Evolutionary conservation across 306 rosid genomes (phyloP), one percentile per base, ranked within the genome.

Genomic region (Alnus glutinosa): DNA sequence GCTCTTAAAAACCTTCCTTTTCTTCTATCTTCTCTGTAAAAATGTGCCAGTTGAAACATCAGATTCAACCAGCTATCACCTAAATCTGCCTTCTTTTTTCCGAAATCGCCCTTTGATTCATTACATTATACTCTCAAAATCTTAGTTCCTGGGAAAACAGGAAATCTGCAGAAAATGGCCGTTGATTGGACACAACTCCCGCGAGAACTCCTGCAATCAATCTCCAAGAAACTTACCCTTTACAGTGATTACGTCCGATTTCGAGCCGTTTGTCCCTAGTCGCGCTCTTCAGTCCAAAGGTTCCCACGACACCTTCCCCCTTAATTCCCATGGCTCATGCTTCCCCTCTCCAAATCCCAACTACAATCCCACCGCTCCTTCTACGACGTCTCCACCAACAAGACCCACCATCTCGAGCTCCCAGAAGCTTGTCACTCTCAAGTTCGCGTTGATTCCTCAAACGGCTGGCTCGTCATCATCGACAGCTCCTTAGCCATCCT

Each of bases 291-390:
- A 14, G 59, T 83, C 49, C 87, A 88, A 10, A 66, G 79, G 73
- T 75, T 44, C 69, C 97, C 96, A 48, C 37, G 13, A 37, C 87
- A 84, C 72, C 97, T 92, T n/a, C 91, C 91, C 49, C 91, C 92
- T 4, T 93, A 90, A 50, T 92, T 89, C 50, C 97, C 96, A 0
- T 90, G 90, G 80, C 92, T 90, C 69, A 84, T 92, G 85, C 89
- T 92, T 32, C 89, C 92, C 54, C 85, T 68, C 3, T 76, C 71
- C 19, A 80, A 52, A 7, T 55, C 61, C 73, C 75, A 36, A 18
- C n/a, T 7, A 75, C 74, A 77, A 28, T 75, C 91, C 44, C 88
- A 63, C 55, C 82, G 81, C 44, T 78, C 90, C 55, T 80, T 92
- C 79, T 85, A 88, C 88, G 68, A 87, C 78, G 83, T 89, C 78